Evolutionary conservation across 2,329 filamentous ascomycete species (phyloP), one percentile per base, ranked within the genome.

Genomic region (Paecilomyces sp.): DNA sequence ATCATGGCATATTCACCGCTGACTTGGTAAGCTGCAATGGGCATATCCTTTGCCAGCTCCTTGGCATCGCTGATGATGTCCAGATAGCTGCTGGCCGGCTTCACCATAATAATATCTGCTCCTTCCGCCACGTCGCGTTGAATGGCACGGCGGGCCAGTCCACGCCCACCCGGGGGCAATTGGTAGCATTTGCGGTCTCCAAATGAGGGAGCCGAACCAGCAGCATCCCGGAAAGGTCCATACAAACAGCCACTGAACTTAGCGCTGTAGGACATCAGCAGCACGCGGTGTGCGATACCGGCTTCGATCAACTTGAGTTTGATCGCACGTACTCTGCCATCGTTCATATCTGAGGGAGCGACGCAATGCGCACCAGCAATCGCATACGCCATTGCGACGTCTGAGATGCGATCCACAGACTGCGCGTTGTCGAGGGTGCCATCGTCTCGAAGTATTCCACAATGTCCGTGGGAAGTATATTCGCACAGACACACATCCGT

Each of bases 1-100:
- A 99, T 94, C 94, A 97, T 97, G 64, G 94, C 92, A 72, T 88
- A 99, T 79, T 99, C 94, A 66, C 94, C 94, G 69, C 90, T 94
- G 61, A 99, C 94, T 75, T 99, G 94, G 75, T 99, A 99, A 24
- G 94, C 93, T 1, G 94, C 93, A 36, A 99, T 84, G 1, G 94
- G 94, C 75, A 97, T 83, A 74, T 97, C 92, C 72, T 88, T 89
- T 61, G 91, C 93, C 58, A 97, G 84, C 58, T 97, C 92, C 80
- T 96, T 97, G 57, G 94, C 94, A 71, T 99, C 94, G 66, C 90
- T 91, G 74, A 99, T 97, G 69, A 99, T 96, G 76, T 99, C 94
- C 54, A 99, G 83, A 74, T 96, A 99, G 75, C 93, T 91, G 68
- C 90, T 90, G 9, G 94, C 94, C 1, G 94, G 94, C 82, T 99